Evolutionary conservation across 768 basidiomycete genomes (phyloP), one percentile per base, ranked within the genome.

Genomic region (Suillus brevipes): DNA sequence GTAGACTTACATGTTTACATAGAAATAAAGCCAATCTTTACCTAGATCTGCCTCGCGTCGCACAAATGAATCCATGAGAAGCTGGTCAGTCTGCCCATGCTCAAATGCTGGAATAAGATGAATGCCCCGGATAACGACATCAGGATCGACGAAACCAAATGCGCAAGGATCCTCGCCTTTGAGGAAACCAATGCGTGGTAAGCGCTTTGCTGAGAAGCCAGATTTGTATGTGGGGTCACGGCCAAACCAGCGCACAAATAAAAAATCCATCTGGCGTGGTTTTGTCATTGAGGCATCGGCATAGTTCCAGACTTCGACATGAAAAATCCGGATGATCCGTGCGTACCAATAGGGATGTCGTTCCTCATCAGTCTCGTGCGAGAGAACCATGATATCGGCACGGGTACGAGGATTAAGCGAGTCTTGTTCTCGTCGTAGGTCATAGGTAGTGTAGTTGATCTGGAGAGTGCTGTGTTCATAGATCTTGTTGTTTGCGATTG

Each of bases 71-170:
- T 42, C 49, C 18, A 4, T 6, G 1, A 68, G 61, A 4, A 68
- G 45, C 6, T 68, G 57, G 1, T 64, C 23, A 0, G 74, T 73
- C 2, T 28, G 42, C 0, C 75, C 75, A 10, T 64, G 38, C 4
- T 47, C 38, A 50, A 82, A 84, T 0, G 71, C 79, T 0, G 83
- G 84, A 16, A 85, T 76, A 3, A 85, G 65, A 64, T 86, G 83
- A 4, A 69, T 70, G 0, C 71, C 78, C 0, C 78, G 72, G 42
- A 86, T 69, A 2, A 86, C 75, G 0, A 71, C 65, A 0, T 64
- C 62, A 0, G 84, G 85, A 67, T 85, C 77, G 0, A 85, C n/a
- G 58, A 86, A 85, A 0, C 83, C 79, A 63, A 84, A 85, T 3
- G 79, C 74, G 5, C 14, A 25, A 0, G 61, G 47, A 28, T 76